phyloP scores from a whole-genome alignment of 2,329 filamentous ascomycete species.

The Daldinia eschscholtzii region DNA sequence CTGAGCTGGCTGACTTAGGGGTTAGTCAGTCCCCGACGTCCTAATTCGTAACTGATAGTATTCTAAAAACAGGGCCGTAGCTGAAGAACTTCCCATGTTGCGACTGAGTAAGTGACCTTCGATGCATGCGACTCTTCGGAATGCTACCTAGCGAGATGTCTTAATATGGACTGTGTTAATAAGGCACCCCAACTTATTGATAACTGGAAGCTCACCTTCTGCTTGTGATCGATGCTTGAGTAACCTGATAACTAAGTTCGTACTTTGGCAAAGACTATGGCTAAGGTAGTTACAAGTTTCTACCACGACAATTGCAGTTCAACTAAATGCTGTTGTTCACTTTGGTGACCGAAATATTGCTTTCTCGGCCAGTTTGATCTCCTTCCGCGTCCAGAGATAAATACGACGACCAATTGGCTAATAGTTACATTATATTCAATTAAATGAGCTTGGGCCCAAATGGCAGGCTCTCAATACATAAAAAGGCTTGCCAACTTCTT shows the following conservation, averaged over 20 bases:
- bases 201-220: background rate
- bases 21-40: conserved; percentile 4
- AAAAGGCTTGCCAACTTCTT: conserved; percentile 34
- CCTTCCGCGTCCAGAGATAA: conserved; percentile 7
- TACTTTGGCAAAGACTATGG: background rate
- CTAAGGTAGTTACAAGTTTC: background rate
- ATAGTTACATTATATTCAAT: conserved; percentile 35
- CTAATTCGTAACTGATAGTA: background rate
- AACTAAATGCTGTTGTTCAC: background rate
- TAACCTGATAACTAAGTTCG: background rate
- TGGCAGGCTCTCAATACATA: conserved; percentile 12
- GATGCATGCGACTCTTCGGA: conserved; percentile 4
- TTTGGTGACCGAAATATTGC: background rate
- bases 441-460: conserved; percentile 24
- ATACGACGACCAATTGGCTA: conserved; percentile 26
- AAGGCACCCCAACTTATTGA: background rate
- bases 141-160: conserved; percentile 8
- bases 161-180: conserved; percentile 2
- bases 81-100: background rate
- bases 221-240: background rate
- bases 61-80: conserved; percentile 5
- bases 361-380: conserved; percentile 5
- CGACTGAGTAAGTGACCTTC: background rate
- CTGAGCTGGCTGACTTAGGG: conserved; percentile 4
- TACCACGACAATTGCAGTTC: background rate